Evolutionary conservation across 2,329 filamentous ascomycete species (phyloP).

Genomic region (Graphiopsis chlorocephala): DNA sequence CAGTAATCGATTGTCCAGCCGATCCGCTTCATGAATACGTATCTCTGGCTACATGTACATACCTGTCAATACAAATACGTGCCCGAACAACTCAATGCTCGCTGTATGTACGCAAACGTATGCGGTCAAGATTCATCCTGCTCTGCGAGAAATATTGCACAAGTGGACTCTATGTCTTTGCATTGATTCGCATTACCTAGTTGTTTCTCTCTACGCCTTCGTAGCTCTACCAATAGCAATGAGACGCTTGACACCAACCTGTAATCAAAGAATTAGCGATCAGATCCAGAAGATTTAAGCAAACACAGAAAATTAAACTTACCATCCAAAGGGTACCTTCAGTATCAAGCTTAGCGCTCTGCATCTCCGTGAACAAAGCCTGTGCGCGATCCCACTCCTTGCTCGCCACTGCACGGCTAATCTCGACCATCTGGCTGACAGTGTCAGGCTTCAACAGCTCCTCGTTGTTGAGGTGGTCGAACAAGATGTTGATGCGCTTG

Average conservation of each 20-base stretch:
- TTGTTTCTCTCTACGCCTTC: constrained; percentile 5
- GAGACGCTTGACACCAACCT: constrained; percentile 28
- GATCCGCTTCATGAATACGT: not conserved
- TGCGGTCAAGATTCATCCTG: not conserved
- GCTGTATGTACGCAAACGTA: not conserved
- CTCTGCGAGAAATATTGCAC: not conserved
- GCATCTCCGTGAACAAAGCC: constrained; percentile 45
- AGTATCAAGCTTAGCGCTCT: constrained; percentile 45
- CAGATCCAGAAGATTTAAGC: not conserved
- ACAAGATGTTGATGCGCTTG: constrained; percentile 88
- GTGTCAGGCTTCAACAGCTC: constrained; percentile 82
- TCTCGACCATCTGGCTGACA: constrained; percentile 61
- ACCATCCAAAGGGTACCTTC: constrained; percentile 54
- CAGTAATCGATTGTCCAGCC: not conserved
- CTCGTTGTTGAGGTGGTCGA: constrained; percentile 95
- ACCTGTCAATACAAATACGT: not conserved
- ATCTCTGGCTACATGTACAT: not conserved
- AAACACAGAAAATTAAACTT: constrained; percentile 29
- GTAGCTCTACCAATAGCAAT: constrained; percentile 37
- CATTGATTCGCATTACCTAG: not conserved
- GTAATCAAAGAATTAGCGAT: not conserved
- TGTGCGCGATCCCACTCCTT: constrained; percentile 47
- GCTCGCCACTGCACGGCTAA: constrained; percentile 44
- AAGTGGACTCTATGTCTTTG: not conserved
- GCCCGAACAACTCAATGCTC: not conserved